A percentile compares a stretch with the other conserved stretches of the same genome.
These are phyloP conservation scores for Musa beccarii DNA, from an alignment of 176 grass and related monocot species.

Conservation along the genomic window DNA sequence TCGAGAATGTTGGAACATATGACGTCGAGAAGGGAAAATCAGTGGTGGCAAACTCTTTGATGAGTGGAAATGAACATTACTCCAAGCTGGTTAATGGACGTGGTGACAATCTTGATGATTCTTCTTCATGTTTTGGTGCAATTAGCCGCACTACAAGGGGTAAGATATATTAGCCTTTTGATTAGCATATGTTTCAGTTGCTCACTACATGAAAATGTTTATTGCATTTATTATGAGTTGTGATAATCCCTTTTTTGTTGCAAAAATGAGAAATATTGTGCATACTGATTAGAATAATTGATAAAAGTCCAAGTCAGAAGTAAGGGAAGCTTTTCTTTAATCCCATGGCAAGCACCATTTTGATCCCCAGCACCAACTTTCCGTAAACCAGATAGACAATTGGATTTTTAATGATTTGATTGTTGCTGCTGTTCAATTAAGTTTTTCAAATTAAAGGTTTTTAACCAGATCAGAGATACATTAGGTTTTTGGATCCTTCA, in stretches of 20 bases:
- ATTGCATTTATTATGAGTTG: not conserved
- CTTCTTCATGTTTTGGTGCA: slow-evolving; percentile 39
- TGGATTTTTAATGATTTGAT: too few species aligned
- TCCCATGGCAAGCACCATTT: too few species aligned
- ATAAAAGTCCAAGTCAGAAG: too few species aligned
- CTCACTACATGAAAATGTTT: not conserved
- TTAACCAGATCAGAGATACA: not conserved
- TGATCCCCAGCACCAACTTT: too few species aligned
- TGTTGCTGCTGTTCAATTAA: too few species aligned
- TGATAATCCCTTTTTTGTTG: too few species aligned
- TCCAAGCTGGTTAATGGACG: slow-evolving; percentile 38
- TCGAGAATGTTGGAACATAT: slow-evolving; percentile 22
- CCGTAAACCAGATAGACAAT: too few species aligned
- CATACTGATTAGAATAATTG: too few species aligned
- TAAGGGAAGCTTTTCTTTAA: too few species aligned
- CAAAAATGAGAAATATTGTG: too few species aligned
- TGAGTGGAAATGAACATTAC: slow-evolving; percentile 23
- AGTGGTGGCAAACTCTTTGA: slow-evolving; percentile 22
- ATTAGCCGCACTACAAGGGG: slow-evolving; percentile 38
- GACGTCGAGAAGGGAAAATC: slow-evolving; percentile 25
- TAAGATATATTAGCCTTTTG: slow-evolving; percentile 24
- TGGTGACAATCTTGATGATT: slow-evolving; percentile 42
- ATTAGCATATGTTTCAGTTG: not conserved
- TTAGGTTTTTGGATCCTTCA: not conserved
- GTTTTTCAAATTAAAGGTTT: too few species aligned